Conservation (phyloP, 192 early-diverging fungal species). For the Coemansia sp. region DNA sequence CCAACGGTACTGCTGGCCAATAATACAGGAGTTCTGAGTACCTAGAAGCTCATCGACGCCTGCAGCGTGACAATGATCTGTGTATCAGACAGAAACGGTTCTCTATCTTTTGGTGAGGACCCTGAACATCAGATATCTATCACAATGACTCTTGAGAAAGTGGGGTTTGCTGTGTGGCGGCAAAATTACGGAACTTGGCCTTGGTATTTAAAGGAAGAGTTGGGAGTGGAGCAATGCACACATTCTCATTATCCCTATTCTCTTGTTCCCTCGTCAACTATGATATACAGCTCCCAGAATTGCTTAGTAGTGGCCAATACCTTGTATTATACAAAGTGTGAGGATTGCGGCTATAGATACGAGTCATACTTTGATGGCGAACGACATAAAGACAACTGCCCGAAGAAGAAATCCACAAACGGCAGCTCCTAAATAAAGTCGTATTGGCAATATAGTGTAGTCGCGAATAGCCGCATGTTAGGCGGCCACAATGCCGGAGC, state of each 20-base stretch:
- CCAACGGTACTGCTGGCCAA: too few relatives aligned
- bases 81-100: not conserved
- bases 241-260: not conserved
- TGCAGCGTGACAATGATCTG: not conserved
- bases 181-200: too few relatives aligned
- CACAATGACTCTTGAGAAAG: not conserved
- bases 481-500: not conserved
- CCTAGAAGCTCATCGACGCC: too few relatives aligned
- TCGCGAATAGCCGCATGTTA: too few relatives aligned
- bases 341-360: not conserved
- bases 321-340: not conserved
- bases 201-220: not conserved
- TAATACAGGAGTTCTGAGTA: too few relatives aligned
- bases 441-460: too few relatives aligned
- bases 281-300: not conserved
- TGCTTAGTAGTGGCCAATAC: not conserved
- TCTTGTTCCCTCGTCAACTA: not conserved
- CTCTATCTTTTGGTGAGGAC: not conserved
- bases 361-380: not conserved
- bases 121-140: not conserved
- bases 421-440: too few relatives aligned
- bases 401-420: too few relatives aligned
- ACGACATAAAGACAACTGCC: not conserved
- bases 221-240: not conserved
- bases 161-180: too few relatives aligned